Base-by-base conservation (phyloP, 768 basidiomycete species). In the Tubosaeta sp. region DNA sequence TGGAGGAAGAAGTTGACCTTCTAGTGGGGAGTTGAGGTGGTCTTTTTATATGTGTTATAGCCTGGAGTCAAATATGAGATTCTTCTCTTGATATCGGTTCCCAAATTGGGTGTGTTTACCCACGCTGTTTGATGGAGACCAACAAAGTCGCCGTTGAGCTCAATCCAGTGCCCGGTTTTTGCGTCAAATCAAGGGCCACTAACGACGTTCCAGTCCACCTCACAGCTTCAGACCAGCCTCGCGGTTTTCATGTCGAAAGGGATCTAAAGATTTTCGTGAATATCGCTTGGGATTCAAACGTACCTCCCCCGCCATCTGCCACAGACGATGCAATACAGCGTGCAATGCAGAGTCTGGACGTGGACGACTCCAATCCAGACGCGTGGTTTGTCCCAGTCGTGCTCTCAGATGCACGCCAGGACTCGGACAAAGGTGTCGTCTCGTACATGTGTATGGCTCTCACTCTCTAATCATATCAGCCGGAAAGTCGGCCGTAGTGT, bases 241-340 rank as follows among this genome's bases (percentile, higher is more conserved):
- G n/a, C 4, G 42, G 43, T 10, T 9, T 50, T 6, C 56, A 38
- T 8, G 69, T 85, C 17, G 72, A 77, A 11, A 66, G 73, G 33
- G 78, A 76, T 25, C 65, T 70, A 54, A 90, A 91, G 67, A 66
- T 89, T 32, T 91, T 91, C 64, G 69, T 89, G 29, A 91, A 91
- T 60, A 71, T 91, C 13, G 80, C 83, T 16, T 91, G 82, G 79
- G 86, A 87, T 51, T 17, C 69, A 10, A 77, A 82, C 53, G 79
- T 90, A 0, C 88, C 88, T 4, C 75, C 83, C 0, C 87, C 88
- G 0, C 85, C 86, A 11, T 70, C 76, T n/a, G 80, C 73, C 1
- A 77, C 68, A 55, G 81, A 86, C 55, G 79, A 82, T 13, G 75
- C 65, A 8, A 79, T 88, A 31, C 78, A 75, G n/a, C 71, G 71